Base-by-base conservation (phyloP, 495 filamentous ascomycete species). In the Friedmanniomyces endolithicus region DNA sequence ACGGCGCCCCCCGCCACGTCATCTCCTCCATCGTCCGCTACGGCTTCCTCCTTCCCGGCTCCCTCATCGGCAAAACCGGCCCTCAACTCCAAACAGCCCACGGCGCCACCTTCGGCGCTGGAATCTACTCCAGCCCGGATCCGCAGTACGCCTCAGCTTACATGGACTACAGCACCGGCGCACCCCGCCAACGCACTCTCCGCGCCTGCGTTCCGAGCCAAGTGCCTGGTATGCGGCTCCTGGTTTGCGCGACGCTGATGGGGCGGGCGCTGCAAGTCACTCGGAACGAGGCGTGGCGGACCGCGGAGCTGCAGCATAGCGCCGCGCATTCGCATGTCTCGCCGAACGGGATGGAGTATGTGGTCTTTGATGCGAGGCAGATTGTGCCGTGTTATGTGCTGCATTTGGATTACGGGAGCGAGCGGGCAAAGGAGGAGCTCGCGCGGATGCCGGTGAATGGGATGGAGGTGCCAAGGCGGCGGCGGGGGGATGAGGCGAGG, bases 381-480 rank as follows among this genome's bases (percentile, higher is more conserved):
- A 55, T 55, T 19, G 35, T 55, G n/a, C 52, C 52, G n/a, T 55
- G 52, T 23, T 55, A 55, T 48, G 52, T 55, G 2, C 29, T 55
- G 17, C 52, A 55, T 27, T 6, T 55, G 16, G 52, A 55, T 40
- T 55, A 55, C 19, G 52, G 44, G 14, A 40, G 40, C 6, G 52
- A 55, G 6, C 17, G 33, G 14, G 52, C 52, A 7, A 55, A 48
- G 25, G 17, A 8, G 8, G 52, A 23, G 44, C 44, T 48, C 17
- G 41, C 45, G 17, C 23, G 23, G 8, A 24, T 48, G 24, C 19
- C 37, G n/a, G 22, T 7, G 11, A 17, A 53, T 44, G 20, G 37
- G 11, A 4, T 2, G n/a, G 44, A 47, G 6, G 44, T 47, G 11
- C 44, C 44, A 2, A 4, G 9, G 27, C 27, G 27, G 27, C 27